Conservation (phyloP, 768 basidiomycete genomes). For the Phlegmacium glaucopus region DNA sequence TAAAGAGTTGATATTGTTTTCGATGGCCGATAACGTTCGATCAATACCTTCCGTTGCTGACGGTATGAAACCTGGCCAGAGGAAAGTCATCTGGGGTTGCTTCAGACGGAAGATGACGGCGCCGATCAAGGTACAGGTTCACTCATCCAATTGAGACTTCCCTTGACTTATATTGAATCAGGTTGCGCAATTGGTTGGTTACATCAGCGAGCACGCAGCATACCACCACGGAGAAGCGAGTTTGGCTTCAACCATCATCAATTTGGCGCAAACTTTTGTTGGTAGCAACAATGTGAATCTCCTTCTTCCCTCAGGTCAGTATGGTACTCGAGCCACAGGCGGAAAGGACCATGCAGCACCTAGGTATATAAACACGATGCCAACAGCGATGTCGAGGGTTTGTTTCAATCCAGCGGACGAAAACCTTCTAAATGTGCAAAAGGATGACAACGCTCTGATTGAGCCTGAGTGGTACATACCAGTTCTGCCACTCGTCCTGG, state of each 20-base stretch:
- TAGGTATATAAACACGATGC: slow-evolving; percentile 91
- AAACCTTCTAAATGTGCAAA: slow-evolving; percentile 75
- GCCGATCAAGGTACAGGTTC: slow-evolving; percentile 72
- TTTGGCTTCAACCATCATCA: slow-evolving; percentile 87
- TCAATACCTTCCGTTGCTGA: slow-evolving; percentile 95
- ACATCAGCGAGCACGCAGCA: slow-evolving; percentile 88
- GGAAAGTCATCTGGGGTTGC: slow-evolving; percentile 94
- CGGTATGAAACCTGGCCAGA: slow-evolving; percentile 95
- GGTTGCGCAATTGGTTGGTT: slow-evolving; percentile 95
- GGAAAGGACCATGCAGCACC: slow-evolving; percentile 97
- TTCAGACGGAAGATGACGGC: slow-evolving; percentile 93
- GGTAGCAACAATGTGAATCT: slow-evolving; percentile 95
- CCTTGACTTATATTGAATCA: slow-evolving; percentile 20
- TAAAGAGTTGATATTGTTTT: slow-evolving; percentile 95
- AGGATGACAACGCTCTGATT: slow-evolving; percentile 81
- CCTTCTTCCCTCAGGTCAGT: slow-evolving; percentile 87
- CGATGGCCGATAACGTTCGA: slow-evolving; percentile 98
- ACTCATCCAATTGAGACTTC: background rate
- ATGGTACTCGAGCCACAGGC: slow-evolving; percentile 88
- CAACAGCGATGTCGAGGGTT: slow-evolving; percentile 67
- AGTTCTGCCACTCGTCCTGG: slow-evolving; percentile 77
- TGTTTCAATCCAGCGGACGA: slow-evolving; percentile 86
- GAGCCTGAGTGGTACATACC: slow-evolving; percentile 97
- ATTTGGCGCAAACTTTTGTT: slow-evolving; percentile 90
- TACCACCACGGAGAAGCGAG: slow-evolving; percentile 97